These are phyloP conservation scores for Cercophora sp. DNA, from an alignment of 495 filamentous ascomycete species.

Conservation along the genomic window DNA sequence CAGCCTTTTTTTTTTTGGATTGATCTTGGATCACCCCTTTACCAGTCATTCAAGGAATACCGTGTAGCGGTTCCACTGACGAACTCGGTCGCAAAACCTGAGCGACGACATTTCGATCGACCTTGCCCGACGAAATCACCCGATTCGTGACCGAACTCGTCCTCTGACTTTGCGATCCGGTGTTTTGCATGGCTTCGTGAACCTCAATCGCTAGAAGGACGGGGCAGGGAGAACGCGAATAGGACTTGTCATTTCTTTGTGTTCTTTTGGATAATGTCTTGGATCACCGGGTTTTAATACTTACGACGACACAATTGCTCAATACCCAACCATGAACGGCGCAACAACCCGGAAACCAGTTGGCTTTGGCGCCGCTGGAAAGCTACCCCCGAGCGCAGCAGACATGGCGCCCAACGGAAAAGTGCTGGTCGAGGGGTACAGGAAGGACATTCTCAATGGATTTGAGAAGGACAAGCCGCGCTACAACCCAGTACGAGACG, in stretches of 20 bases:
- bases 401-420: constrained; percentile 29
- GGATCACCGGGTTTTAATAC: constrained; percentile 13
- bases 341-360: constrained; percentile 14
- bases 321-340: constrained; percentile 19
- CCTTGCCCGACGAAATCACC: not conserved
- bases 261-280: constrained; percentile 23
- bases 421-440: constrained; percentile 45
- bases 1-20: constrained; percentile 8
- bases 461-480: constrained; percentile 42
- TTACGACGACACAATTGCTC: not conserved
- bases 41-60: too few species aligned
- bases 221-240: not conserved
- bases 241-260: constrained; percentile 1
- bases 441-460: constrained; percentile 38
- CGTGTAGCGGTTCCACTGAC: constrained; percentile 7
- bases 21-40: too few species aligned
- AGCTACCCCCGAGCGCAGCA: constrained; percentile 8
- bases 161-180: not conserved
- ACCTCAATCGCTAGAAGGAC: not conserved
- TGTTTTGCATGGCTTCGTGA: constrained; percentile 13
- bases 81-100: not conserved
- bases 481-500: constrained; percentile 47
- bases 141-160: not conserved
- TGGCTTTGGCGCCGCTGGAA: constrained; percentile 12
- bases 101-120: constrained; percentile 6